Evolutionary conservation across 306 rosid species (phyloP).

Genomic region (Pyrus pyrifolia): DNA sequence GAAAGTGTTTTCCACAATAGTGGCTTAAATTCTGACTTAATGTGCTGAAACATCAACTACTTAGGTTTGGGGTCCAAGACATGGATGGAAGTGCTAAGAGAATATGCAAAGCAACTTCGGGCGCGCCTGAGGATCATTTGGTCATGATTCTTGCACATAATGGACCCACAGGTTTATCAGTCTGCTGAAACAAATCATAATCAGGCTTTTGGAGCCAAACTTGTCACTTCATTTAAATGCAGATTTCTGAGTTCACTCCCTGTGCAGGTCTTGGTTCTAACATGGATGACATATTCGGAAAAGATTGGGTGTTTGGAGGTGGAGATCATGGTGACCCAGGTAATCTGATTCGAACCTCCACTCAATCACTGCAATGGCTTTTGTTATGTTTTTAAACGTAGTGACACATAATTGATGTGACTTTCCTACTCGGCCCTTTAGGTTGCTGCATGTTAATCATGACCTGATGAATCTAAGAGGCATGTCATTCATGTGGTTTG

Average conservation of each 20-base stretch:
- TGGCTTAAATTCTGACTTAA: neutral
- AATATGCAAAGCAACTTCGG: slow-evolving; percentile 58
- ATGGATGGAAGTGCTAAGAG: slow-evolving; percentile 66
- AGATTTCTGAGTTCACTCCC: slow-evolving; percentile 15
- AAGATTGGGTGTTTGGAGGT: slow-evolving; percentile 63
- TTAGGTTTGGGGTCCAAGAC: slow-evolving; percentile 52
- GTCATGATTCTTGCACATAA: slow-evolving; percentile 77
- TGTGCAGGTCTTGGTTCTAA: slow-evolving; percentile 79
- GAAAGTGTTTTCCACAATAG: neutral
- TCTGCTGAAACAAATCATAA: slow-evolving; percentile 10
- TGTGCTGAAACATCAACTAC: neutral
- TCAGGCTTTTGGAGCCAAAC: neutral
- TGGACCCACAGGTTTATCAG: slow-evolving; percentile 64
- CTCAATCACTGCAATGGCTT: neutral
- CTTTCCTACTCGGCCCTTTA: neutral
- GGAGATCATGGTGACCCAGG: slow-evolving; percentile 96
- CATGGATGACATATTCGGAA: slow-evolving; percentile 82
- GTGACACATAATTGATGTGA: neutral
- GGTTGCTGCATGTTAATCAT: neutral
- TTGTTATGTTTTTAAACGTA: neutral
- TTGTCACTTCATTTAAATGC: slow-evolving; percentile 9
- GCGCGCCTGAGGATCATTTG: slow-evolving; percentile 54
- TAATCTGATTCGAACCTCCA: slow-evolving; percentile 11
- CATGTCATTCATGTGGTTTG: neutral
- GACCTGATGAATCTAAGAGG: neutral